phyloP scores from a whole-genome alignment of 768 basidiomycete genomes.

The Serendipita indica region DNA sequence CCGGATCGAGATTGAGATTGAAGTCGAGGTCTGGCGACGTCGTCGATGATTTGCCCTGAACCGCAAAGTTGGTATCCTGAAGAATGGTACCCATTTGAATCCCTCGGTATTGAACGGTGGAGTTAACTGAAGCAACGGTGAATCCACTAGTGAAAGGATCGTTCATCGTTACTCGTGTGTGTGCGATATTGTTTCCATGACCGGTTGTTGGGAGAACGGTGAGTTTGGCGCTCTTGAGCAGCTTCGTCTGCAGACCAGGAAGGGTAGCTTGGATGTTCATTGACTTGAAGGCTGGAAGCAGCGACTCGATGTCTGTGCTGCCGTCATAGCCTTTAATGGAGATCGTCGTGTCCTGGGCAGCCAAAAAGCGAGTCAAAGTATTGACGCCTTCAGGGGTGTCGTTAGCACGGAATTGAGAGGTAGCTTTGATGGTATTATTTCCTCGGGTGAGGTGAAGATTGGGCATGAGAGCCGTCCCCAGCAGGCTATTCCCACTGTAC shows the following conservation, averaged over 20 bases:
- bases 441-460: conserved; percentile 45
- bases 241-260: conserved; percentile 42
- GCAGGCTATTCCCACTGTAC: conserved; percentile 31
- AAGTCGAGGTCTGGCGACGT: conserved; percentile 43
- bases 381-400: conserved; percentile 40
- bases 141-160: conserved; percentile 57
- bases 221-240: conserved; percentile 42
- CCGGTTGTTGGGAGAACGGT: conserved; percentile 51
- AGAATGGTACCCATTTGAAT: conserved; percentile 48
- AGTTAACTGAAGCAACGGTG: conserved; percentile 40
- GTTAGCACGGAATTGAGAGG: conserved; percentile 35
- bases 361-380: conserved; percentile 54
- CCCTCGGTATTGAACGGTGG: conserved; percentile 46
- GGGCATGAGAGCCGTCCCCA: conserved; percentile 50
- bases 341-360: conserved; percentile 38
- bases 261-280: conserved; percentile 41
- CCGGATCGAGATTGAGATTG: conserved; percentile 53
- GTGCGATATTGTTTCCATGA: conserved; percentile 42
- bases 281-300: conserved; percentile 45
- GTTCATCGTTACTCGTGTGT: conserved; percentile 43
- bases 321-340: conserved; percentile 42
- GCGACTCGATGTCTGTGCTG: conserved; percentile 44
- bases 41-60: conserved; percentile 38
- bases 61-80: conserved; percentile 34
- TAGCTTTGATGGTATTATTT: conserved; percentile 39